These are phyloP conservation scores for Orbilia javanica DNA, from an alignment of 2,329 filamentous ascomycete genomes.

Conservation along the genomic window DNA sequence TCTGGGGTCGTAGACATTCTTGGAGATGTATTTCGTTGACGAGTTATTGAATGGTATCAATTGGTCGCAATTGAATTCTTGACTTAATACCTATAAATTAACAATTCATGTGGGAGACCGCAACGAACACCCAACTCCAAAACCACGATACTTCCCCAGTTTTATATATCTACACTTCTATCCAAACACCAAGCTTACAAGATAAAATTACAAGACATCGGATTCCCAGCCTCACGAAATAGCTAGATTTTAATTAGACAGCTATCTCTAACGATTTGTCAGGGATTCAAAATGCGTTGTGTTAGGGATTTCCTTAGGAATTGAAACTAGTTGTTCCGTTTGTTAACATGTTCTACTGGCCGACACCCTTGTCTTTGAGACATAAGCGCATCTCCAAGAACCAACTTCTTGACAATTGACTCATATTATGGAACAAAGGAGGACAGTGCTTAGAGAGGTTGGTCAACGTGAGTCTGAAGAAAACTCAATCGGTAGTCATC, in stretches of 20 bases:
- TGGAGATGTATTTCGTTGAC: too few species aligned
- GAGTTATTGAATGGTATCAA: too few species aligned
- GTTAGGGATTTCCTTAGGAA: neutral
- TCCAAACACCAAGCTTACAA: neutral
- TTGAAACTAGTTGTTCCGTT: neutral
- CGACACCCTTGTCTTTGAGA: neutral
- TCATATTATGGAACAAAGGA: neutral
- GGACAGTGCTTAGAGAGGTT: conserved; percentile 6
- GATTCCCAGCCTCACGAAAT: neutral
- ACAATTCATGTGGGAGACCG: too few species aligned
- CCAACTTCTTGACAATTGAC: neutral
- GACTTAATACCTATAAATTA: too few species aligned
- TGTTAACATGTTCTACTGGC: neutral
- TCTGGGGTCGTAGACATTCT: neutral
- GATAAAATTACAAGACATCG: neutral
- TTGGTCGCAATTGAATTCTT: too few species aligned
- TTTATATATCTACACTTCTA: neutral
- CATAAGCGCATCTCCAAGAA: conserved; percentile 1
- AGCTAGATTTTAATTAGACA: too few species aligned
- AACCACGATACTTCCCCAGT: neutral
- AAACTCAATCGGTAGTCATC: neutral
- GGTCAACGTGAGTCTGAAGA: conserved; percentile 6
- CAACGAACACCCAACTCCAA: too few species aligned
- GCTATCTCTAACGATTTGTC: neutral
- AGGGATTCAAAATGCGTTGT: conserved; percentile 11